Evolutionary conservation across 2,329 filamentous ascomycete species (phyloP).

Genomic region (Fusarium stilboides): DNA sequence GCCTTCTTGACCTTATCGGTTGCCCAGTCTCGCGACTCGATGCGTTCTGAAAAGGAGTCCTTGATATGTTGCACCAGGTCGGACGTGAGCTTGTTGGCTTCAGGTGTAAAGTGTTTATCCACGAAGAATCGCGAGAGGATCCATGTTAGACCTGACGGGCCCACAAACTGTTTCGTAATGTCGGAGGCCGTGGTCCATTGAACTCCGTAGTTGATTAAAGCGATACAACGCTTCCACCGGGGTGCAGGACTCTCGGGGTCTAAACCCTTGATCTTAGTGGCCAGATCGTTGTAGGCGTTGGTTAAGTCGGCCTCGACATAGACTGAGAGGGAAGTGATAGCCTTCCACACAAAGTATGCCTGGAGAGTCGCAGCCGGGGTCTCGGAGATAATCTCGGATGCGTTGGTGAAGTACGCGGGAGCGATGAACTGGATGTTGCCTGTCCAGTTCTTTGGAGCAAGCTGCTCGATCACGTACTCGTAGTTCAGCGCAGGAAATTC

Average conservation of each 20-base stretch:
- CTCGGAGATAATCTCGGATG: conserved; percentile 69
- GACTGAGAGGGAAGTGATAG: conserved; percentile 66
- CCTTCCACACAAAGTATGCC: conserved; percentile 75
- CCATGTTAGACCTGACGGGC: conserved; percentile 69
- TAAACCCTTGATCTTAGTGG: conserved; percentile 71
- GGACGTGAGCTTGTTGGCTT: conserved; percentile 77
- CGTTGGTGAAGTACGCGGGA: conserved; percentile 64
- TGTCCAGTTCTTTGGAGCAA: conserved; percentile 19
- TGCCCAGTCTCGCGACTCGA: conserved; percentile 76
- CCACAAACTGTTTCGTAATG: neutral
- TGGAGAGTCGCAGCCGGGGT: conserved; percentile 70
- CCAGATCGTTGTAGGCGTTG: conserved; percentile 71
- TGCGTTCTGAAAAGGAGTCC: conserved; percentile 72
- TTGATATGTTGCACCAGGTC: conserved; percentile 81
- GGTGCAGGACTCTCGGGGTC: conserved; percentile 14
- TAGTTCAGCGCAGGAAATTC: conserved; percentile 19
- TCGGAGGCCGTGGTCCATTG: conserved; percentile 10
- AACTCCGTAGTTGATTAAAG: conserved; percentile 6
- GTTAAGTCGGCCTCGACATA: conserved; percentile 73
- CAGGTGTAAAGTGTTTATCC: conserved; percentile 76
- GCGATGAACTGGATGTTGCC: conserved; percentile 59
- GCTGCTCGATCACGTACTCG: conserved; percentile 11
- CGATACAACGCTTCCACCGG: conserved; percentile 20
- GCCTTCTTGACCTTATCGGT: conserved; percentile 71
- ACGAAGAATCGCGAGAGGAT: conserved; percentile 80